These are phyloP conservation scores for Oryza punctata DNA, from an alignment of 176 grass and related monocot species.

Conservation along the genomic window DNA sequence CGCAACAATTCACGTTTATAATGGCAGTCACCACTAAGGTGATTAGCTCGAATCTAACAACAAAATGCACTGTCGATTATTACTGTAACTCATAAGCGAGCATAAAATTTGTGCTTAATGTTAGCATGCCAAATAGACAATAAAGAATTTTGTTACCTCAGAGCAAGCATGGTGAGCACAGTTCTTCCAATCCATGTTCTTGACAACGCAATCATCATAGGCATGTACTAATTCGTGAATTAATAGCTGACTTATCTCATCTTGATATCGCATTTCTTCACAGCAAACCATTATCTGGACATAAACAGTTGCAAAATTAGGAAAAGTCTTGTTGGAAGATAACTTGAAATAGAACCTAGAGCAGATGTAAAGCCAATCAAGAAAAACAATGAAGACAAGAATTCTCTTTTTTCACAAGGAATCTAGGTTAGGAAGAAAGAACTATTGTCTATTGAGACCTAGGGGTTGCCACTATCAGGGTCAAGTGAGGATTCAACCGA, in stretches of 20 bases:
- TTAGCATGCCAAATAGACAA: not conserved
- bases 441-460: not conserved
- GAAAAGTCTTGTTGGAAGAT: not conserved
- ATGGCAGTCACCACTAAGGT: constrained; percentile 94
- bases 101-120: not conserved
- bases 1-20: constrained; percentile 84
- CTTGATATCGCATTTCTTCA: constrained; percentile 63
- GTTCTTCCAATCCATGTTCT: constrained; percentile 87
- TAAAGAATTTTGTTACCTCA: constrained; percentile 59
- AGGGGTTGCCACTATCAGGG: not conserved
- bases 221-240: constrained; percentile 96
- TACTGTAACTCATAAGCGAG: not conserved
- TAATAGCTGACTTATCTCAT: constrained; percentile 74
- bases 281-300: constrained; percentile 80
- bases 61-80: constrained; percentile 22
- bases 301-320: constrained; percentile 33
- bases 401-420: not conserved
- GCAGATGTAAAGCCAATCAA: not conserved
- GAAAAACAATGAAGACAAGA: not conserved
- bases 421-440: not conserved
- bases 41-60: constrained; percentile 91
- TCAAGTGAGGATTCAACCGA: not conserved
- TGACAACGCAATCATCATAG: constrained; percentile 86
- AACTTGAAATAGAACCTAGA: constrained; percentile 1
- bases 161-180: constrained; percentile 97